Base-by-base conservation (phyloP, 2,329 filamentous ascomycete species). In the Nemania serpens region DNA sequence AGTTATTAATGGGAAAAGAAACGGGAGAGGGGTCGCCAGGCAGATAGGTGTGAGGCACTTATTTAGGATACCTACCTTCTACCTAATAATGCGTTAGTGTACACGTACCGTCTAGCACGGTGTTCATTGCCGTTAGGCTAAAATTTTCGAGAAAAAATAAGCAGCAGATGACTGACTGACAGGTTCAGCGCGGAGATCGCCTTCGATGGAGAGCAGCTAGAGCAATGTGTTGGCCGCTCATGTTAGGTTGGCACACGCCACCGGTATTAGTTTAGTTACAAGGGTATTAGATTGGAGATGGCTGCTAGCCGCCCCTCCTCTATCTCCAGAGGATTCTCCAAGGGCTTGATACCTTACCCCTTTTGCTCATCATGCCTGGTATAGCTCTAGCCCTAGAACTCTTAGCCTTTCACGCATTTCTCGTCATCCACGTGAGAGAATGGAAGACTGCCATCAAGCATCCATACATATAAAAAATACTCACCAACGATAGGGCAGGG, bases 371-470 rank as follows among this genome's bases (percentile, higher is more conserved):
- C 10, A 12, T 13, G 3, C 42, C 12, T 22, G 5, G 42, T 22
- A 22, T 25, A 29, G 43, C 43, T 12, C 12, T 25, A 29, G 9
- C 6, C n/a, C 5, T 10, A 11, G 18, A 25, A 15, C 18, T 47
- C 51, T 45, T 36, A 18, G 41, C 39, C 13, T 43, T 36, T 39
- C 18, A 55, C 39, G 43, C 51, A 55, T 46, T 45, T 20, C 46
- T n/a, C 22, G 51, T 20, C 36, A 2, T 1, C 45, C 58, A 59
- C 58, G 58, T 59, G 58, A 47, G 58, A 47, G 51, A 34, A 46
- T 41, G 29, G 20, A 25, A 13, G 20, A 17, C 13, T 9, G 17
- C 48, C 20, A 13, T 48, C n/a, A 12, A 20, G 25, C 37, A 39
- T n/a, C 4, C 11, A 39, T 39, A 3, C 15, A 39, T 29, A 39